phyloP scores from a whole-genome alignment of 257 asterid genomes.

The Sherardia arvensis region DNA sequence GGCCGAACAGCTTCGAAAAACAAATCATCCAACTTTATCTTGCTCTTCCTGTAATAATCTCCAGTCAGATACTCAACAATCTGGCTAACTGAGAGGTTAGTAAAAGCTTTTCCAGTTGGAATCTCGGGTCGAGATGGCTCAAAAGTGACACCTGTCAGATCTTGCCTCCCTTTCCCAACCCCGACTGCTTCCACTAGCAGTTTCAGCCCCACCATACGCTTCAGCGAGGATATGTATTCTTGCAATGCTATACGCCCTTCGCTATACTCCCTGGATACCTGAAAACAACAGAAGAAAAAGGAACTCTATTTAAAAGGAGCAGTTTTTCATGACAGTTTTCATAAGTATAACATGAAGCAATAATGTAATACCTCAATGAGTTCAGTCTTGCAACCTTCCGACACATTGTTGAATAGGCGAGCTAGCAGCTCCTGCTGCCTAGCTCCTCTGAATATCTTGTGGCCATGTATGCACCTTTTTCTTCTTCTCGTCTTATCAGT shows the following conservation, averaged over 20 bases:
- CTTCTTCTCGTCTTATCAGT: slow-evolving; percentile 43
- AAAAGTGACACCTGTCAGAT: slow-evolving; percentile 42
- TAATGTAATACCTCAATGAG: slow-evolving; percentile 56
- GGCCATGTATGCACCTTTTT: slow-evolving; percentile 48
- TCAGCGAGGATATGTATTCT: slow-evolving; percentile 50
- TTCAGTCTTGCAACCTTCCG: slow-evolving; percentile 38
- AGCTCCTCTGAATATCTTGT: slow-evolving; percentile 55
- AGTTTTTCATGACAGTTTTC: no score
- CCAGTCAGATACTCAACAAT: slow-evolving; percentile 58
- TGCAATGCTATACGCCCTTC: slow-evolving; percentile 41
- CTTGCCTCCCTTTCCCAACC: slow-evolving; percentile 52
- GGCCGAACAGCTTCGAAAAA: slow-evolving; percentile 99
- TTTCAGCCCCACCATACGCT: slow-evolving; percentile 43
- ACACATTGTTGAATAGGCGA: slow-evolving; percentile 33
- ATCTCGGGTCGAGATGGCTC: slow-evolving; percentile 49
- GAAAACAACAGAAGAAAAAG: no score
- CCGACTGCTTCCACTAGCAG: slow-evolving; percentile 59
- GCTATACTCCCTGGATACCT: slow-evolving; percentile 44
- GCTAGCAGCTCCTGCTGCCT: slow-evolving; percentile 63
- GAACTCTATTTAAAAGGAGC: no score
- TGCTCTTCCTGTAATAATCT: slow-evolving; percentile 67
- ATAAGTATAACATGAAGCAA: no score
- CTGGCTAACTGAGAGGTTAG: slow-evolving; percentile 49
- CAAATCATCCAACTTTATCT: slow-evolving; percentile 63
- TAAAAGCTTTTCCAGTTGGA: slow-evolving; percentile 67